Evolutionary conservation across 164 flowering plant species (phyloP).

Genomic region (Chloranthus sessilifolius): DNA sequence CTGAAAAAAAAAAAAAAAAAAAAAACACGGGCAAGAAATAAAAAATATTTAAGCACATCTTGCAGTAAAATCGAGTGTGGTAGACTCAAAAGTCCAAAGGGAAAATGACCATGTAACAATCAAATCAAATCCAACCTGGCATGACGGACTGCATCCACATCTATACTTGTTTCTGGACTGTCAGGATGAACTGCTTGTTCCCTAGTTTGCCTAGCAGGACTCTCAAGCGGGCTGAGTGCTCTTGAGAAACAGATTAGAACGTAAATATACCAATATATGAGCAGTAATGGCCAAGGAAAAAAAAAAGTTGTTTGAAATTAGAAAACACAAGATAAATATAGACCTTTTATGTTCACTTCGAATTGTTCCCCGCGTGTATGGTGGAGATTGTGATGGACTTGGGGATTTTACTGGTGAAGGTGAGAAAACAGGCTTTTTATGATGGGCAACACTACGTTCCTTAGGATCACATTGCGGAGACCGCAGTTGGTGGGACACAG

Average conservation of each 20-base stretch:
- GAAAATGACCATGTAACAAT: not conserved
- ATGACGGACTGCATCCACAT: slow-evolving; percentile 15
- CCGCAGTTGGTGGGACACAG: slow-evolving; percentile 27
- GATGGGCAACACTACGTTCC: slow-evolving; percentile 12
- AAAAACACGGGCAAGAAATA: slow-evolving; percentile 4
- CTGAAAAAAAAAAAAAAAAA: slow-evolving; percentile 18
- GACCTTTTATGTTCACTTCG: slow-evolving; percentile 46
- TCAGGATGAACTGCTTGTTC: slow-evolving; percentile 21
- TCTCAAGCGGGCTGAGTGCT: slow-evolving; percentile 27
- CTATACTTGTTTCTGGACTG: slow-evolving; percentile 25
- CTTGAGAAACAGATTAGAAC: slow-evolving; percentile 10
- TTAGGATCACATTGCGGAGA: slow-evolving; percentile 49
- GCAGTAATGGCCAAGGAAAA: not conserved
- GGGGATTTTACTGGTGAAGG: slow-evolving; percentile 37
- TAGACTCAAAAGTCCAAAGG: not conserved
- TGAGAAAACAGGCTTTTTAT: slow-evolving; percentile 17
- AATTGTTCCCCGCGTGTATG: slow-evolving; percentile 18
- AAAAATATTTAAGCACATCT: not conserved
- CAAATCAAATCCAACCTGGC: slow-evolving; percentile 28
- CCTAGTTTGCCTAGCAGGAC: slow-evolving; percentile 25
- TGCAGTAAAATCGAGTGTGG: not conserved
- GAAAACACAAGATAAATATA: not conserved
- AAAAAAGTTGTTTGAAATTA: not conserved
- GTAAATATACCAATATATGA: not conserved
- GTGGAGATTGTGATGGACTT: slow-evolving; percentile 33